Evolutionary conservation across 352 stramenopile genomes (phyloP), one percentile per base, ranked within the genome.

Genomic region (Globisporangium acanthophoron): DNA sequence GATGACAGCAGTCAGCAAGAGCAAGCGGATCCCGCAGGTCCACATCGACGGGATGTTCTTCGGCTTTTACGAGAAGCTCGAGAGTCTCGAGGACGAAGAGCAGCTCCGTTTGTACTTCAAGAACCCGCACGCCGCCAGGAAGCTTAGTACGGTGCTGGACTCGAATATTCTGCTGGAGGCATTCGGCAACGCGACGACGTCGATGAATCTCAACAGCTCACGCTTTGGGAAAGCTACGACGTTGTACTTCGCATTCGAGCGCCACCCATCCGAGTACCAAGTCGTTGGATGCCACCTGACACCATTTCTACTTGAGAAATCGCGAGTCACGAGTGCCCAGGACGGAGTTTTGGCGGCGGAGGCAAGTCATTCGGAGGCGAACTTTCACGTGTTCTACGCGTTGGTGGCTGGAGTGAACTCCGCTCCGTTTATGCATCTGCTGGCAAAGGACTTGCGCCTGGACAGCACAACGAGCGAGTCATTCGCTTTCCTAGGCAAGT

Each of bases 361-460:
- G n/a, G 37, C 13, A 2, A 45, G 40, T 3, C 18, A 15, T 13
- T 43, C 24, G 33, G 70, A 78, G 16, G 61, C 67, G 54, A 92
- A 90, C 55, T 92, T 92, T 54, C 82, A 92, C 64, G 54, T 89
- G 12, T 71, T 92, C 21, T 92, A 92, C 64, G 69, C 80, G 13
- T 58, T 92, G 44, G 70, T 90, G 15, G 64, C 76, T 5, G 82
- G 76, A 13, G 66, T 85, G 27, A 89, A 86, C 20, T 66, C 71
- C 7, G 54, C 70, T 45, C 54, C 65, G 33, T 67, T 69, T 27
- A 70, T 78, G 62, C 55, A 50, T 6, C 24, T 66, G 15, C 59
- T 68, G 15, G 72, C 73, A 15, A 68, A 75, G 27, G 71, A 76
- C 11, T 56, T 90, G 11, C 57, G 58, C n/a, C 61, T 92, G 11